Conservation (phyloP, 768 basidiomycete species). For the Lactarius evosmus region DNA sequence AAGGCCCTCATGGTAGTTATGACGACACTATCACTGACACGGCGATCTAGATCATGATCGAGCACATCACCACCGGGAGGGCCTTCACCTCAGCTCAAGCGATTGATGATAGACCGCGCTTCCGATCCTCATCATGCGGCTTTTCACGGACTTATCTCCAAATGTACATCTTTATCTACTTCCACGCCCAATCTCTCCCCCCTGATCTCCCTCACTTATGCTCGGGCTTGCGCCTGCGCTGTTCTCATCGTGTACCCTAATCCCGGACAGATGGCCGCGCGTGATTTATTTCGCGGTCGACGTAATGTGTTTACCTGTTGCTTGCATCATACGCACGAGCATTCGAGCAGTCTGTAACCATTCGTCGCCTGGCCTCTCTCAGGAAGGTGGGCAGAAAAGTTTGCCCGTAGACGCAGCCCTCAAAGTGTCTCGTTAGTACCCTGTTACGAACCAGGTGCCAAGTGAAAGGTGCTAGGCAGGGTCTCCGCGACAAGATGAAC, state of each 20-base stretch:
- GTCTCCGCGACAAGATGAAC: no score
- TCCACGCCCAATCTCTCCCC: not conserved
- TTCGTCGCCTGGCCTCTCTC: no score
- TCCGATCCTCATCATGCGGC: not conserved
- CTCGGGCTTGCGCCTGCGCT: not conserved
- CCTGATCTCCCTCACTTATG: not conserved
- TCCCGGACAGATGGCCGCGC: not conserved
- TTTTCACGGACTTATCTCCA: not conserved
- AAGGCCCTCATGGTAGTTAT: not conserved
- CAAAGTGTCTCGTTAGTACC: no score
- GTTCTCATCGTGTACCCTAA: not conserved
- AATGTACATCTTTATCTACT: not conserved
- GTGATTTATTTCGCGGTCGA: not conserved
- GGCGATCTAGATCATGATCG: not conserved
- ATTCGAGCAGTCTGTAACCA: no score
- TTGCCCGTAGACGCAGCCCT: no score
- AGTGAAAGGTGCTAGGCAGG: no score
- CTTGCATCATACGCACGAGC: not conserved
- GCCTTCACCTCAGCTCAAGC: not conserved
- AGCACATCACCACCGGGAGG: not conserved
- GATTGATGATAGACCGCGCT: not conserved
- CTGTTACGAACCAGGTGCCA: no score
- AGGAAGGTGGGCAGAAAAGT: no score
- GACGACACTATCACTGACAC: conserved; percentile 3
- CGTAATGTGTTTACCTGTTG: no score